Base-by-base conservation (phyloP, 2,329 filamentous ascomycete genomes). In the Lecanicillium sp. region DNA sequence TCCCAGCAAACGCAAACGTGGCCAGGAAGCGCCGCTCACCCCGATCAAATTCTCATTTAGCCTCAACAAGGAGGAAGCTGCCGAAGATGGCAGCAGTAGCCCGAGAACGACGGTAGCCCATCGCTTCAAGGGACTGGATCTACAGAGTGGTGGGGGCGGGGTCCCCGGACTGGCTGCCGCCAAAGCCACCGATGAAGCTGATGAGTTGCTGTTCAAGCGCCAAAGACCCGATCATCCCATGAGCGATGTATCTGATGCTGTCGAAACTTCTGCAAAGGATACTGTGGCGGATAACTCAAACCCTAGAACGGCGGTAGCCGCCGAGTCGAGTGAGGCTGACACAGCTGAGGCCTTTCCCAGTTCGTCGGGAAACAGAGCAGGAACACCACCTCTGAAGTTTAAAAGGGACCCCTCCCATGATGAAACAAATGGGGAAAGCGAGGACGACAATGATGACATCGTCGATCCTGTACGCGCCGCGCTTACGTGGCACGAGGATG, bases 401-500 rank as follows among this genome's bases (percentile, higher is more conserved):
- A 59, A 53, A 19, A 52, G 54, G 19, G 48, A 55, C 5, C 41
- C 52, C 4, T 39, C 14, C 24, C 48, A 59, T 36, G 46, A 55
- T 26, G 14, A 12, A 51, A 32, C 51, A 41, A 49, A 39, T 15
- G 20, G 52, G 9, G 51, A 56, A 15, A 51, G 49, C 19, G 60
- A 57, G 17, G 52, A 53, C n/a, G 58, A 56, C 24, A 52, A 52
- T 14, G 63, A 68, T 8, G 26, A 62, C 35, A 62, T 78, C 23
- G 64, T 71, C 44, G 78, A 81, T 47, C 76, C 77, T 0, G 59
- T 81, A 9, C 71, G 79, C 29, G 78, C 79, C 6, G 73, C 78
- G 3, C 67, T 84, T 44, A 84, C 81, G 2, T 85, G 81, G 81
- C 79, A 80, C 56, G 79, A 83, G 54, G 76, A 84, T 55, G 81